Evolutionary conservation across 805 yeast species (phyloP), one percentile per base, ranked within the genome.

Genomic region (Yamadazyma takamatsuzukensis): DNA sequence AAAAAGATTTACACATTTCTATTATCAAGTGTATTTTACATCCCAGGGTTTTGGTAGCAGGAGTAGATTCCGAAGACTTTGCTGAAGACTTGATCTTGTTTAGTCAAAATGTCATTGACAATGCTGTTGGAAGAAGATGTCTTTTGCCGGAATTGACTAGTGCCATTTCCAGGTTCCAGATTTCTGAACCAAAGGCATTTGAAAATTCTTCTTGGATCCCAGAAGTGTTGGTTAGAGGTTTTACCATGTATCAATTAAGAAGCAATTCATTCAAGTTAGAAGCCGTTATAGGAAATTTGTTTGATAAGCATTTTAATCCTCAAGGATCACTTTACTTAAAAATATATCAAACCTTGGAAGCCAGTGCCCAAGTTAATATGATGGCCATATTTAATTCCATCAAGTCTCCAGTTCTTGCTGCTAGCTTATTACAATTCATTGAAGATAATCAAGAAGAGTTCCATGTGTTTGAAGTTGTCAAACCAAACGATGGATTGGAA

Each of bases 401-500:
- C 12, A 52, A 47, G 16, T 36, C 61, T 1, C 18, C 47, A 1
- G 34, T 29, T 1, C 62, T 64, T 49, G 66, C 65, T 0, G 29
- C 32, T 8, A 28, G 35, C 1, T 34, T 72, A 3, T 54, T 72
- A 47, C 44, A 54, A 2, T 59, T 39, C 37, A 55, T 76, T 13
- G 36, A 74, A 11, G 54, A 54, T 0, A 54, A 64, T 18, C 63
- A 62, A 9, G 51, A 48, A 4, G 51, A 53, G 6, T 69, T 65
- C 41, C 63, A 67, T 23, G 51, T 83, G 3, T 56, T 78, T 24
- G 46, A 51, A 1, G 80, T 83, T 2, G 45, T 59, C 18, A 77
- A 72, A 47, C 65, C 74, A 25, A 72, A 76, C 0, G 93, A 84
- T 48, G 83, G 85, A 0, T 59, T 60, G 6, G 95, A 85, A 50